Base-by-base conservation (phyloP, 495 filamentous ascomycete species). In the Penicillium dipodomyicola region DNA sequence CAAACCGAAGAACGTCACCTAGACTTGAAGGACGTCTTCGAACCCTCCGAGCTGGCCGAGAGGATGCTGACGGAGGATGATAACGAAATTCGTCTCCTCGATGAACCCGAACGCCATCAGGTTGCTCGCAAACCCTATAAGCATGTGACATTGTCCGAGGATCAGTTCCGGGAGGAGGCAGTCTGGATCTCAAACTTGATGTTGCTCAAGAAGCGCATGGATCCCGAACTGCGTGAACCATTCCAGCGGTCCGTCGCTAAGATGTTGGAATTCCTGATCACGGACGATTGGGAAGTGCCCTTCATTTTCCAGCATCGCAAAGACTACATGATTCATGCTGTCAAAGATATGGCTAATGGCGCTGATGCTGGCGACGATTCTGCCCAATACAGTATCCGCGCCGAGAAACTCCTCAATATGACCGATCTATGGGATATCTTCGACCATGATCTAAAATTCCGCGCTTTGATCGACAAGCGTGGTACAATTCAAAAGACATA, bases 251-350 rank as follows among this genome's bases (percentile, higher is more conserved):
- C 95, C 2, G 87, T 97, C 47, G 84, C 84, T 52, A 95, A 95
- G 70, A 91, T 97, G n/a, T 78, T 98, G 54, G 90, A 96, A 63
- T 96, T 97, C 61, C 87, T 98, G 65, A 87, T 93, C 40, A 83
- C 91, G 7, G 92, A 97, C 58, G 88, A 95, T 52, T 90, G 88
- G 67, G 94, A 98, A 66, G 92, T 97, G 4, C 93, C 94, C 0
- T 98, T 94, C 67, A 92, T 98, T 60, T 97, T 96, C 72, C 95
- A 97, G 66, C 93, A 98, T 62, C 90, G 95, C 37, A 92, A 96
- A 70, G 94, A 98, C 68, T 97, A 97, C 69, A 84, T 98, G 58
- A 97, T 97, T 58, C 91, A 98, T 63, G 87, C 91, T 45, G 86
- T 85, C 54, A 92, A 90, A 70, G 82, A 87, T 12, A 76, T 82